phyloP scores from a whole-genome alignment of 345 rosid species.

The Eucalyptus curtisii region DNA sequence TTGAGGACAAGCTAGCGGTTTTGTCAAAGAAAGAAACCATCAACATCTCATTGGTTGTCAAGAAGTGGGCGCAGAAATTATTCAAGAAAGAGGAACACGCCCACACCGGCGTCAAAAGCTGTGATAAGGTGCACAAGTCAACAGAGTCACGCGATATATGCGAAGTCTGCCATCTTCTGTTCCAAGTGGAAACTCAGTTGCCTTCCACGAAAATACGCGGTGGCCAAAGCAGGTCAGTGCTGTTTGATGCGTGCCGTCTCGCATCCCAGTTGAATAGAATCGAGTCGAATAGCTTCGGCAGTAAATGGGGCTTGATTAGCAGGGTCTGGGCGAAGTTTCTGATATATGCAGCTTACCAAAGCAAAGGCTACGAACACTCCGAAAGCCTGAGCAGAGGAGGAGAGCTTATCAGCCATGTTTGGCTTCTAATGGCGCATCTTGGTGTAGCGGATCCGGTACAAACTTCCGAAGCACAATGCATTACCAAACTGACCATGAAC shows the following conservation, averaged over 20 bases:
- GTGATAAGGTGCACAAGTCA: background rate
- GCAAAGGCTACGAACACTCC: slow-evolving; percentile 20
- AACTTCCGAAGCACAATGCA: slow-evolving; percentile 24
- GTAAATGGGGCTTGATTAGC: background rate
- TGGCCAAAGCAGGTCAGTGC: slow-evolving; percentile 14
- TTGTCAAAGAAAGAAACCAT: background rate
- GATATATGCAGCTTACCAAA: background rate
- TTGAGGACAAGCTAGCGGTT: background rate
- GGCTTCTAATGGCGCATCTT: slow-evolving; percentile 49
- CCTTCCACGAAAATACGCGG: background rate
- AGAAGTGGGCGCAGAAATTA: background rate
- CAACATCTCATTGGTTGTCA: background rate
- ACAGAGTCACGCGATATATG: background rate
- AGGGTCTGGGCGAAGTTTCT: slow-evolving; percentile 8
- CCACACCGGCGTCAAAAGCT: background rate
- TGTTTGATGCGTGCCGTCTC: slow-evolving; percentile 10
- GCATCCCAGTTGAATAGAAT: background rate
- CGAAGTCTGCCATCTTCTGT: background rate
- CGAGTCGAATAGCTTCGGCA: background rate
- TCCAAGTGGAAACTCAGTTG: background rate
- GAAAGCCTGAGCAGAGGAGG: slow-evolving; percentile 39
- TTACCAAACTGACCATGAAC: slow-evolving; percentile 9
- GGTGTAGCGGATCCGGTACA: slow-evolving; percentile 37
- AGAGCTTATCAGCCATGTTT: slow-evolving; percentile 35
- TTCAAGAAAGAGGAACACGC: background rate